Conservation (phyloP, 768 basidiomycete genomes). For the Basidioascus undulatus region DNA sequence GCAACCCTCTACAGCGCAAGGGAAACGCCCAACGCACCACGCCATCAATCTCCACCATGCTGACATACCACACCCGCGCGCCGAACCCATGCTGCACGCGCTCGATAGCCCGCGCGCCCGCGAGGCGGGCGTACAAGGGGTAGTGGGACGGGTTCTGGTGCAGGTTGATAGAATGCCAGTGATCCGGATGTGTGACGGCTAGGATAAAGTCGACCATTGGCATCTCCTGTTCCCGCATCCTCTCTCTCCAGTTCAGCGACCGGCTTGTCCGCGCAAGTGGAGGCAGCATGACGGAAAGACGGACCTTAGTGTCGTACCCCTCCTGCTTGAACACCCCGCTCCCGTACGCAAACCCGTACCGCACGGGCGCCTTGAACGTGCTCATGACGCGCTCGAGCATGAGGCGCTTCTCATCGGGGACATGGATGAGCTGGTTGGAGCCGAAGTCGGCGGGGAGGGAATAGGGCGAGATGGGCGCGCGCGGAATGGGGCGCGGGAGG, state of each 20-base stretch:
- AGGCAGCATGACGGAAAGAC: background rate
- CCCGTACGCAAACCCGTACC: slow-evolving; percentile 94
- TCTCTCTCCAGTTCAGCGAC: background rate
- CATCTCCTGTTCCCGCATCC: slow-evolving; percentile 16
- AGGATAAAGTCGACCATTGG: slow-evolving; percentile 96
- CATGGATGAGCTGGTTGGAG: slow-evolving; percentile 53
- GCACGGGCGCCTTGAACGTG: slow-evolving; percentile 67
- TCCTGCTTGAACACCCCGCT: slow-evolving; percentile 87
- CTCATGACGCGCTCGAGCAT: slow-evolving; percentile 55
- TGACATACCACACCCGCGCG: slow-evolving; percentile 92
- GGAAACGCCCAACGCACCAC: slow-evolving; percentile 40
- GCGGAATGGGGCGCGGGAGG: too few relatives aligned
- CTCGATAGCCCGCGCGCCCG: slow-evolving; percentile 30
- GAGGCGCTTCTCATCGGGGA: slow-evolving; percentile 52
- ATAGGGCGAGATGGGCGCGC: too few relatives aligned
- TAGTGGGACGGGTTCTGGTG: slow-evolving; percentile 78
- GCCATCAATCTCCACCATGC: slow-evolving; percentile 59
- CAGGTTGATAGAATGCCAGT: slow-evolving; percentile 93
- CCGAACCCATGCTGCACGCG: slow-evolving; percentile 12
- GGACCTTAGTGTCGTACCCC: slow-evolving; percentile 28
- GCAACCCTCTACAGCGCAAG: too few relatives aligned
- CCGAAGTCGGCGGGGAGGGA: slow-evolving; percentile 23
- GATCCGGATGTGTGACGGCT: slow-evolving; percentile 72
- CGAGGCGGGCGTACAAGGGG: slow-evolving; percentile 54
- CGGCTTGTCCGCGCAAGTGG: background rate